These are phyloP conservation scores for Arthrobotrys megalospora DNA, from an alignment of 2,329 filamentous ascomycete genomes.

Conservation along the genomic window DNA sequence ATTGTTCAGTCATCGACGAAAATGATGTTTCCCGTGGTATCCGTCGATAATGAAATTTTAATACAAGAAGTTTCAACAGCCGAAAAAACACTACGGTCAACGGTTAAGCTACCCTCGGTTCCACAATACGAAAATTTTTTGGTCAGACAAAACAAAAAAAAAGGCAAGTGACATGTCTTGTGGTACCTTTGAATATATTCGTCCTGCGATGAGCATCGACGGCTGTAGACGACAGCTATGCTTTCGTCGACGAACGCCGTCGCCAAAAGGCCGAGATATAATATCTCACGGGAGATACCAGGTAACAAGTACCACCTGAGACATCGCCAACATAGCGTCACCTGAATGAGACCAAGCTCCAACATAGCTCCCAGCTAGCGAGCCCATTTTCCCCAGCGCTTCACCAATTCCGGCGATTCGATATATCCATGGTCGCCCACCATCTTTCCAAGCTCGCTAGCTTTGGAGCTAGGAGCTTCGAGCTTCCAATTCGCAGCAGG, in stretches of 20 bases:
- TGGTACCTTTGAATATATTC: conserved; percentile 36
- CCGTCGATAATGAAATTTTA: conserved; percentile 16
- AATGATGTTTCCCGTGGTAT: conserved; percentile 32
- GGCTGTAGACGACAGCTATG: conserved; percentile 1
- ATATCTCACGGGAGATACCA: conserved; percentile 46
- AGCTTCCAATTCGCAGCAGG: conserved; percentile 55
- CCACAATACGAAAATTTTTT: conserved; percentile 37
- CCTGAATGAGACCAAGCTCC: conserved; percentile 58
- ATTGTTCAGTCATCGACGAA: conserved; percentile 60
- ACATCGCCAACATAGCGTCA: conserved; percentile 60
- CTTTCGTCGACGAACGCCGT: neutral
- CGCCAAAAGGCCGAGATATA: conserved; percentile 11
- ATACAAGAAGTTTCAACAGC: conserved; percentile 37
- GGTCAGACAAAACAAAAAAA: neutral
- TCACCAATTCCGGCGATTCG: conserved; percentile 60
- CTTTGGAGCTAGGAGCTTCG: conserved; percentile 39
- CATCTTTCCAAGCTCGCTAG: conserved; percentile 49
- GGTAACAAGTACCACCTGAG: conserved; percentile 60
- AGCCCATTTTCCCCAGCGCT: conserved; percentile 37
- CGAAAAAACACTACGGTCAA: conserved; percentile 29
- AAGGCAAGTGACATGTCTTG: conserved; percentile 37
- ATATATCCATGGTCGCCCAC: conserved; percentile 44
- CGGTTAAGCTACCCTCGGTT: conserved; percentile 45
- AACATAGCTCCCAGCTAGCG: conserved; percentile 55
- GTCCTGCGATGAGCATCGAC: conserved; percentile 53